These are phyloP conservation scores for Excoecaria cochinchinensis DNA, from an alignment of 345 rosid genomes.

Conservation along the genomic window DNA sequence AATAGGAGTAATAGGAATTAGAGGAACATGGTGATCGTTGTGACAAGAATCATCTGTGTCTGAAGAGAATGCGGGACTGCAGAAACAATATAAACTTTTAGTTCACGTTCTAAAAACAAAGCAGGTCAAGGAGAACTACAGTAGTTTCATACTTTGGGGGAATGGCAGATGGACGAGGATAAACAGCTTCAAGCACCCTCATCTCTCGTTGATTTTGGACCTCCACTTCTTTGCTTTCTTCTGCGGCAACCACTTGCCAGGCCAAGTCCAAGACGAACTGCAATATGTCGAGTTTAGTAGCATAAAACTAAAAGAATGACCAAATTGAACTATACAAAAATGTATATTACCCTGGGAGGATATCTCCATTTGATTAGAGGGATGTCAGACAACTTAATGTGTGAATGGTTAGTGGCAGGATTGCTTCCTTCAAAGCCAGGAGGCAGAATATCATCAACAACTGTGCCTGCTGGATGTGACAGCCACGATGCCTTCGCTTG, in stretches of 20 bases:
- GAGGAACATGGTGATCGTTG: slow-evolving; percentile 46
- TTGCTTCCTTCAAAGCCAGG: slow-evolving; percentile 88
- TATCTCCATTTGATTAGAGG: slow-evolving; percentile 72
- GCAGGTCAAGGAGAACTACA: slow-evolving; percentile 11
- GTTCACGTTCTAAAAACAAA: neutral
- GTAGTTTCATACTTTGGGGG: slow-evolving; percentile 64
- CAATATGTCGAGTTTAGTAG: slow-evolving; percentile 26
- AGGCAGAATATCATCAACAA: slow-evolving; percentile 63
- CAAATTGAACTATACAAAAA: slow-evolving; percentile 1
- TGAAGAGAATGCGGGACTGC: slow-evolving; percentile 60
- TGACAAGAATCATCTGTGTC: slow-evolving; percentile 42
- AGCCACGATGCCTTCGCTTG: slow-evolving; percentile 72
- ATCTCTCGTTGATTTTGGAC: slow-evolving; percentile 72
- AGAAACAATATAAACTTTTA: slow-evolving; percentile 20
- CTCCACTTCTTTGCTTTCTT: slow-evolving; percentile 79
- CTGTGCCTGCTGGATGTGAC: slow-evolving; percentile 46
- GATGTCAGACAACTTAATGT: slow-evolving; percentile 61
- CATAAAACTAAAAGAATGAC: slow-evolving; percentile 12
- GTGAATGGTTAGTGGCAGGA: slow-evolving; percentile 44
- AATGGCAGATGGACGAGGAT: slow-evolving; percentile 83
- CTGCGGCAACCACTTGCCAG: slow-evolving; percentile 93
- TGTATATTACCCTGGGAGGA: slow-evolving; percentile 57
- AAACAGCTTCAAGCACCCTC: slow-evolving; percentile 93
- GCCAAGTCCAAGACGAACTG: slow-evolving; percentile 54
- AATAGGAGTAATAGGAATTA: slow-evolving; percentile 70